phyloP scores from a whole-genome alignment of 371 early-diverging fungal species.

The Encephalitozoon hellem region DNA sequence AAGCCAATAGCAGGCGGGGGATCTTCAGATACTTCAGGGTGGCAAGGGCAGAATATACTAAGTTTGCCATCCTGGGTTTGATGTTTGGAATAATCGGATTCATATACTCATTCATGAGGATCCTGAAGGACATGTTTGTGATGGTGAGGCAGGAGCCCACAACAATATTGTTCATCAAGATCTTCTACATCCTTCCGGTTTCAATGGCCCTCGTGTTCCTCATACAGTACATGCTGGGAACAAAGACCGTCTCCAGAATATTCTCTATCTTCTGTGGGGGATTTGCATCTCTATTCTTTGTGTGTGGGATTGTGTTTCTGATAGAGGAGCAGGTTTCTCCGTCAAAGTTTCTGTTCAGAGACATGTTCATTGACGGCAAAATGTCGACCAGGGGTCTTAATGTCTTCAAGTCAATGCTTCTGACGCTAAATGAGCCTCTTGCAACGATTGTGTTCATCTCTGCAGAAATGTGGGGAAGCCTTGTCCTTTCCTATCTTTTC shows the following conservation, averaged over 20 bases:
- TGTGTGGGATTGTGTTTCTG: constrained; percentile 49
- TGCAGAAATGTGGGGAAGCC: constrained; percentile 61
- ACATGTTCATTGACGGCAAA: constrained; percentile 55
- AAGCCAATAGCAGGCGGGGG: constrained; percentile 15
- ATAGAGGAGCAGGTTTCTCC: constrained; percentile 54
- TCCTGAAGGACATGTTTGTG: constrained; percentile 61
- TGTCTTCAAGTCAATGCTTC: constrained; percentile 41
- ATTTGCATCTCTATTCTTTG: constrained; percentile 56
- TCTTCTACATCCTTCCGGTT: constrained; percentile 54
- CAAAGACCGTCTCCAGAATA: constrained; percentile 47
- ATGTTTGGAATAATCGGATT: constrained; percentile 59
- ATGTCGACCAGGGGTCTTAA: constrained; percentile 41
- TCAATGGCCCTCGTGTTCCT: constrained; percentile 50
- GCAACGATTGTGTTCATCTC: constrained; percentile 57
- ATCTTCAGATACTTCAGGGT: constrained; percentile 51
- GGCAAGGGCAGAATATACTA: constrained; percentile 53
- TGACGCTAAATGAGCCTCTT: constrained; percentile 58
- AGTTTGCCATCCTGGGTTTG: constrained; percentile 54
- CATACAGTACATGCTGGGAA: constrained; percentile 52
- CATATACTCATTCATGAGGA: constrained; percentile 61
- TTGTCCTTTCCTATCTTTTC: constrained; percentile 60
- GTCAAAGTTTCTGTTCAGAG: constrained; percentile 38
- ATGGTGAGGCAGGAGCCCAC: constrained; percentile 58
- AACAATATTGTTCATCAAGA: constrained; percentile 58
- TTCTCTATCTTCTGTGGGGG: constrained; percentile 45